phyloP scores from a whole-genome alignment of 169 alveolate genomes.

The Cyclospora cayetanensis region DNA sequence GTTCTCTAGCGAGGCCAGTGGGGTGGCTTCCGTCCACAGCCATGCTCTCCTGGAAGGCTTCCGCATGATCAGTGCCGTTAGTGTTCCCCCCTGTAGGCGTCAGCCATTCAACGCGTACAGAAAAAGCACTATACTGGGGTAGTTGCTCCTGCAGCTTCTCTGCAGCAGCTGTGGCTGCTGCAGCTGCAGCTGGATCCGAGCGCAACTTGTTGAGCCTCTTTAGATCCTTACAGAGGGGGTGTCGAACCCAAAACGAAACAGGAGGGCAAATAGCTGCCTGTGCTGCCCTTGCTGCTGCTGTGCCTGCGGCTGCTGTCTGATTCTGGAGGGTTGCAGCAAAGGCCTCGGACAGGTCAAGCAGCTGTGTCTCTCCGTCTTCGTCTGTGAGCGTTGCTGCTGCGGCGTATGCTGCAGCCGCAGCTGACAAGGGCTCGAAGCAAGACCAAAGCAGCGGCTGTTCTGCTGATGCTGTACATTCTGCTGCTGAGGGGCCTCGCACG shows the following conservation, averaged over 20 bases:
- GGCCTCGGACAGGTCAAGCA: background rate
- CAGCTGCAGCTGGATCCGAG: background rate
- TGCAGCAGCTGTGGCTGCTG: background rate
- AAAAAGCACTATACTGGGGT: background rate
- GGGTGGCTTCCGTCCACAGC: background rate
- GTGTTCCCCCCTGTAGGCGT: background rate
- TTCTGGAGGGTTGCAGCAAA: background rate
- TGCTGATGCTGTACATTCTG: background rate
- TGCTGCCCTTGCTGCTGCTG: background rate
- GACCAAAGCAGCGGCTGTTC: slow-evolving; percentile 3
- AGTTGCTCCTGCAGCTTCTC: slow-evolving; percentile 16
- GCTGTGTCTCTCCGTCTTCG: slow-evolving; percentile 19
- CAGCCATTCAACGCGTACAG: background rate
- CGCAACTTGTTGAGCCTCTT: background rate
- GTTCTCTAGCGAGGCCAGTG: background rate
- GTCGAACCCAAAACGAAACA: slow-evolving; percentile 1
- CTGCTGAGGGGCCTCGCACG: background rate
- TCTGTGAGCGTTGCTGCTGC: slow-evolving; percentile 25
- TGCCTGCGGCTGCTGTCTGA: background rate
- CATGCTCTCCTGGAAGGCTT: background rate
- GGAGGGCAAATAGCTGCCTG: background rate
- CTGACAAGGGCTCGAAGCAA: slow-evolving; percentile 3
- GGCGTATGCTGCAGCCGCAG: slow-evolving; percentile 27
- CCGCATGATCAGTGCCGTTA: too few relatives aligned
- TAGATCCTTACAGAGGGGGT: background rate